Evolutionary conservation across 805 yeast genomes (phyloP), one percentile per base, ranked within the genome.

Genomic region (Lipomyces mesembrius): DNA sequence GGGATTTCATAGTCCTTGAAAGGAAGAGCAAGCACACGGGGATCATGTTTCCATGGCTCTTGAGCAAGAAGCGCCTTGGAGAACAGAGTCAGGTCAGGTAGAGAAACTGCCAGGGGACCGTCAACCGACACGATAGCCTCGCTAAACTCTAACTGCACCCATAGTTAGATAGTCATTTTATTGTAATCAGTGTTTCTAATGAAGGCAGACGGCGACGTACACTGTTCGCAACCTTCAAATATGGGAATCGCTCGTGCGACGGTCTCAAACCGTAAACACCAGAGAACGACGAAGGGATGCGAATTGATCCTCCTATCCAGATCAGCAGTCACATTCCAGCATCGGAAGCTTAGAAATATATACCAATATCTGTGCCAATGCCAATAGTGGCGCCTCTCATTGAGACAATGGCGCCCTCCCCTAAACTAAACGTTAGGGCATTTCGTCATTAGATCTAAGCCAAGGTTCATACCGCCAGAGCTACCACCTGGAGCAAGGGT

Each of bases 201-300:
- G 22, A 83, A 69, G 12, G 17, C 1, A 22, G 49, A 55, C 39
- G 5, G 14, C 5, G 39, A 3, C 69, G 20, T 60, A 66, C 69
- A 67, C 71, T 68, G 63, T 68, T 68, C 46, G 70, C 71, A 20
- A 68, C 71, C 61, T 2, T 91, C 91, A 73, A 80, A 85, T 58
- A 83, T 64, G 79, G 75, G 46, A 87, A 79, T 76, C 91, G 81
- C 75, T 84, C 84, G 3, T 86, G 79, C 4, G 89, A 79, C 35
- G 91, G 90, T 72, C 89, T 83, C 64, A 88, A 76, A 20, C 90
- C 91, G 73, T 80, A 85, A 49, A 83, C 74, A 59, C 81, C 81
- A 49, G 80, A 78, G 70, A 76, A 79, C 5, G 82, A 75, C 3
- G 85, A 79, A 1, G 88, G 88, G 59, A 80, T 78, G 68, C 88